Conservation (phyloP, 108 stramenopile genomes). For the Discostella stelligeroides region DNA sequence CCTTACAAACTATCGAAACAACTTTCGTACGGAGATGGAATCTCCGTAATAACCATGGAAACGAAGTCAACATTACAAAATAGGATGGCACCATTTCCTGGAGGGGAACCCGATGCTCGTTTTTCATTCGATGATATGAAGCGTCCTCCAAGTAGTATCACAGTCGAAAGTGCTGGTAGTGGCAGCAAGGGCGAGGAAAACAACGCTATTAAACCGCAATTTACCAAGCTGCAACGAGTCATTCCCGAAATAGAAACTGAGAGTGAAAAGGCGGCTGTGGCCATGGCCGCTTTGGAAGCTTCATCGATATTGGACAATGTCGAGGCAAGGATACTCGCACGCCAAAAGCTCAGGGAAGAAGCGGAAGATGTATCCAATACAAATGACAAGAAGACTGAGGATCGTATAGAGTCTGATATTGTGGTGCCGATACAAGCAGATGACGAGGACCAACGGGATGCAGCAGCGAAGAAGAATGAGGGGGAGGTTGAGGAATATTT, state of each 20-base stretch:
- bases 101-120: conserved; percentile 9
- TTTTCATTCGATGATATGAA: conserved; percentile 37
- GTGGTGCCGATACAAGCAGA: no score
- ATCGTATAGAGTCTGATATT: not conserved
- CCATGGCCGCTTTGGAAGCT: conserved; percentile 15
- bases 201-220: conserved; percentile 7
- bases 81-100: not conserved
- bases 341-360: conserved; percentile 22
- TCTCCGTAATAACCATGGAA: conserved; percentile 52
- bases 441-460: no score
- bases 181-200: conserved; percentile 2
- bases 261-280: conserved; percentile 28
- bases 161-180: conserved; percentile 30
- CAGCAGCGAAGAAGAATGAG: no score
- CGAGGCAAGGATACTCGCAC: conserved; percentile 46
- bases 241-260: conserved; percentile 31
- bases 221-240: conserved; percentile 27
- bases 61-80: conserved; percentile 35
- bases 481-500: no score
- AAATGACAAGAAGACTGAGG: not conserved
- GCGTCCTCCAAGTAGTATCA: conserved; percentile 50
- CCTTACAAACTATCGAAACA: not conserved
- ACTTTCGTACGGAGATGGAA: conserved; percentile 40
- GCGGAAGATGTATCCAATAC: conserved; percentile 13
- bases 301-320: conserved; percentile 38